Base-by-base conservation (phyloP, 108 stramenopile species). In the Cylindrotheca closterium region DNA sequence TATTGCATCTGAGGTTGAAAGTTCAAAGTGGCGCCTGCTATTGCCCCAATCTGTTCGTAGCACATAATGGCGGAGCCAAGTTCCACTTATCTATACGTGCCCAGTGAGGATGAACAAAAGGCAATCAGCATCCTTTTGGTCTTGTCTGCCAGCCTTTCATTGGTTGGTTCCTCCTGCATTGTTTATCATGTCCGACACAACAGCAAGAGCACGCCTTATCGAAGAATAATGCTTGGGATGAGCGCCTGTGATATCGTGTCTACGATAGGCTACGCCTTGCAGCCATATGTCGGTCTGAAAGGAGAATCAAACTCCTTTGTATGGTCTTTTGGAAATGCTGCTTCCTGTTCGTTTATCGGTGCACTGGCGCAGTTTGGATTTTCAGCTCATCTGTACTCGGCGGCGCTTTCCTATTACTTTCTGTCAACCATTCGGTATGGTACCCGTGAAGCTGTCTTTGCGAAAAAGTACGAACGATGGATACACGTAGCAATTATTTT, bases 371-470 rank as follows among this genome's bases (percentile, higher is more conserved):
- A 42, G 37, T 42, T 42, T 15, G 37, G 37, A 10, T 27, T 70
- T 51, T 46, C 70, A 0, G 54, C 31, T 46, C 12, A 46, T 1
- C 33, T 55, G 42, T 77, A 78, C 71, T 66, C 65, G 47, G 58
- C 61, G 19, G 19, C 53, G 15, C 58, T 78, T 8, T 24, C 33
- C 30, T 65, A 37, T 18, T 77, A 66, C 47, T 72, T 54, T 31
- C 59, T 67, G 28, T 45, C 67, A 15, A 57, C 71, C 8, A 56
- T 72, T 30, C 65, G 70, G 1, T 67, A 60, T 31, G 63, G 63
- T 50, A 33, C 53, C n/a, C 32, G 22, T n/a, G 37, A 42, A 42
- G 10, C 55, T 28, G 47, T 23, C 8, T 57, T 67, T 57, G 65
- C 54, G 1, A 42, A 31, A 24, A 48, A 47, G n/a, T 47, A 48